Conservation (phyloP, 169 alveolate genomes). For the Plasmodium ovale region DNA sequence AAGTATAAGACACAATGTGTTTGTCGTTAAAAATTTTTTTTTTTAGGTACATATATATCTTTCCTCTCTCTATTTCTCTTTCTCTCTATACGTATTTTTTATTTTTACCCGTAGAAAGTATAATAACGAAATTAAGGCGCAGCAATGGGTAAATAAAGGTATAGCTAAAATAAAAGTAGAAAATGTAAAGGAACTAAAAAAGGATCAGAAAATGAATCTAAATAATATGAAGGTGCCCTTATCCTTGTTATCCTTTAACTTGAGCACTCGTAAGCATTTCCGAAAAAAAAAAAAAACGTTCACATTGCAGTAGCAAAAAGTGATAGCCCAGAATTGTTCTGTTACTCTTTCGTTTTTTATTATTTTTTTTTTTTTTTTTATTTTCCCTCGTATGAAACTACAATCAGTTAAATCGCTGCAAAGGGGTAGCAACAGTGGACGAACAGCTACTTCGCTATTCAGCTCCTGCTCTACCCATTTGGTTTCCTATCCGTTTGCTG, state of each 20-base stretch:
- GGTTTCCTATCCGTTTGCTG: no score
- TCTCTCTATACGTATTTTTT: no score
- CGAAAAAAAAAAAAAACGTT: not conserved
- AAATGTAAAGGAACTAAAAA: slow-evolving; percentile 9
- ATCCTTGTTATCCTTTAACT: slow-evolving; percentile 42
- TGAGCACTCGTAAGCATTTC: slow-evolving; percentile 31
- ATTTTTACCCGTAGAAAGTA: no score
- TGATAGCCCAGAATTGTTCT: no score
- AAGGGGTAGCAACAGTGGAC: no score
- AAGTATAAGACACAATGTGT: slow-evolving; percentile 6
- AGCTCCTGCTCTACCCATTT: no score
- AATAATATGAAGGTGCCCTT: slow-evolving; percentile 7
- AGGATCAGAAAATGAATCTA: not conserved
- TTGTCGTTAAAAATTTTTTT: not conserved
- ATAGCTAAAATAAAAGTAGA: slow-evolving; percentile 41
- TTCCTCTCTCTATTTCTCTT: not conserved
- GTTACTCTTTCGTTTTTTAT: no score
- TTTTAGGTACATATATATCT: not conserved
- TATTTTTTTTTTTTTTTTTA: no score
- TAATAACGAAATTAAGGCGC: slow-evolving; percentile 53
- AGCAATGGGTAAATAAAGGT: slow-evolving; percentile 72
- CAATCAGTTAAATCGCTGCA: no score
- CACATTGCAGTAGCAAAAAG: no score
- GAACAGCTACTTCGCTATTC: no score
- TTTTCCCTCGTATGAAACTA: no score